Percentiles rank a stretch among this genome's conserved stretches.
Conservation (phyloP, 495 filamentous ascomycete species). For the Hypoxylon lenormandii region DNA sequence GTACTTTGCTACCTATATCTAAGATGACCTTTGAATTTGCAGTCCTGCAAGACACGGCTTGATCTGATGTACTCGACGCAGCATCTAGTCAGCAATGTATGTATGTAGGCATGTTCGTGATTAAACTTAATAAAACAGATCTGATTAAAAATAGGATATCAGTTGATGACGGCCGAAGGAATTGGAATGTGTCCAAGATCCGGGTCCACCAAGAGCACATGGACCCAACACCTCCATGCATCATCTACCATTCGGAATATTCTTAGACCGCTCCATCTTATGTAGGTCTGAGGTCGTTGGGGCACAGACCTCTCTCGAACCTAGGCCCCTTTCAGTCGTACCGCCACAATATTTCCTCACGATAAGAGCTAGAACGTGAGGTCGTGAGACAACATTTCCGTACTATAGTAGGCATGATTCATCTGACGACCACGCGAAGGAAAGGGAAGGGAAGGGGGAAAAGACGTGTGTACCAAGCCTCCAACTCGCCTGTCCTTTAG, state of each 20-base stretch:
- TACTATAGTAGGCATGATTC: not conserved
- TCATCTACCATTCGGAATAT: constrained; percentile 26
- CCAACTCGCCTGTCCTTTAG: too few relatives aligned
- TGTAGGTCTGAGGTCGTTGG: not conserved
- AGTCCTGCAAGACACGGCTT: not conserved
- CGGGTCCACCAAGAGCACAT: not conserved
- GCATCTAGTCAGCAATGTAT: too few relatives aligned
- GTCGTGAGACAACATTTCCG: constrained; percentile 1
- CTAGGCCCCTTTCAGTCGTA: too few relatives aligned
- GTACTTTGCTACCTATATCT: too few relatives aligned
- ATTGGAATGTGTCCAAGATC: too few relatives aligned
- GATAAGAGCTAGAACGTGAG: not conserved
- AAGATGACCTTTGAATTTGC: too few relatives aligned
- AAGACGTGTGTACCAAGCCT: too few relatives aligned
- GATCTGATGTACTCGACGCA: too few relatives aligned
- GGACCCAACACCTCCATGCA: not conserved
- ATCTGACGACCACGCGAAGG: not conserved
- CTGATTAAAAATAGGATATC: not conserved
- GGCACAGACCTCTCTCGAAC: not conserved
- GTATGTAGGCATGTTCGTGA: not conserved
- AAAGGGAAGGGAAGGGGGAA: too few relatives aligned
- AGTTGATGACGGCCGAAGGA: not conserved
- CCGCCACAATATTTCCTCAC: not conserved
- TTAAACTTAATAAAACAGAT: constrained; percentile 4
- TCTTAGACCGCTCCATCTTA: constrained; percentile 27